A percentile compares a stretch with the other conserved stretches of the same genome.
These are phyloP conservation scores for Gaeumannomyces sp. DNA, from an alignment of 2,329 filamentous ascomycete genomes.

Conservation along the genomic window DNA sequence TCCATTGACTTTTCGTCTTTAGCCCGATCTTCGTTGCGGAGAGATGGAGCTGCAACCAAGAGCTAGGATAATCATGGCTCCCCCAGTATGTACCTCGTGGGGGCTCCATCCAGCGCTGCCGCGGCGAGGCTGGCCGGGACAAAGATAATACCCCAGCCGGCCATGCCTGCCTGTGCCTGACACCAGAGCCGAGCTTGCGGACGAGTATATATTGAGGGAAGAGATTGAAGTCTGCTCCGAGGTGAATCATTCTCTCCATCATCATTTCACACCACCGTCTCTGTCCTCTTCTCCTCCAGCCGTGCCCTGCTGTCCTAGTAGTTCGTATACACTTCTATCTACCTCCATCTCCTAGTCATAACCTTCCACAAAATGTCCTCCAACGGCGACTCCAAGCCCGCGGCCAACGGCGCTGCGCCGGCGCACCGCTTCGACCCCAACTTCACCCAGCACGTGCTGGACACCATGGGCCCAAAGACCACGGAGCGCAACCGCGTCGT, in stretches of 20 bases:
- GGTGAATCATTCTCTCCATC: background rate
- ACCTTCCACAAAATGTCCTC: background rate
- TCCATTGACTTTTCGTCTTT: background rate
- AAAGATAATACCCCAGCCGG: constrained; percentile 1
- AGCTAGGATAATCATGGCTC: background rate
- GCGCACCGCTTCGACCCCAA: constrained; percentile 58
- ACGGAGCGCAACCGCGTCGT: constrained; percentile 62
- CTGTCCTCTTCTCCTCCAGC: background rate
- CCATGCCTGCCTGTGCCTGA: background rate
- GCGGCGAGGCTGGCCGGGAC: background rate
- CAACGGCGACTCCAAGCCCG: constrained; percentile 9
- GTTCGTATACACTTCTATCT: no score
- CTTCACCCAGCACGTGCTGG: constrained; percentile 70
- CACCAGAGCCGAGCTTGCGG: background rate
- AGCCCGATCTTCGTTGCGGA: background rate
- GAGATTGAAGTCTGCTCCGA: no score
- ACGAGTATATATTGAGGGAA: background rate
- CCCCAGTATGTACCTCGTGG: background rate
- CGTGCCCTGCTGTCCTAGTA: no score
- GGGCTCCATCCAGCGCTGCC: background rate
- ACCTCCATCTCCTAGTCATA: background rate
- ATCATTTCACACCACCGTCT: background rate
- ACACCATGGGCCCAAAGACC: constrained; percentile 67
- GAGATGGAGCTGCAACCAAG: background rate
- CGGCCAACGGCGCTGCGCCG: constrained; percentile 19